Conservation (phyloP, 805 yeast species). For the Jamesozyma piceae region DNA sequence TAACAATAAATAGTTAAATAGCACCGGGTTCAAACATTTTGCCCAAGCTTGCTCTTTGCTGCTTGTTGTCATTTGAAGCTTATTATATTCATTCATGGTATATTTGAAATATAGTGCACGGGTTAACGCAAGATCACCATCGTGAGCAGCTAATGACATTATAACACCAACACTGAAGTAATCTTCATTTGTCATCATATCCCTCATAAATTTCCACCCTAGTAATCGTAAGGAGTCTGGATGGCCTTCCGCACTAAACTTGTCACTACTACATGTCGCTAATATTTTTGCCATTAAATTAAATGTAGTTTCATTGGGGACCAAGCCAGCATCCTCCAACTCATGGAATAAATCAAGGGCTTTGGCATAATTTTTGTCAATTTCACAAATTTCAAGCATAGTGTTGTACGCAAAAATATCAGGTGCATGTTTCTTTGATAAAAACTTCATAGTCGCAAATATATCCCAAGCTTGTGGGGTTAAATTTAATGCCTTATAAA, state of each 20-base stretch:
- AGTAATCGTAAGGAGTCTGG: conserved; percentile 19
- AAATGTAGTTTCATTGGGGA: conserved; percentile 16
- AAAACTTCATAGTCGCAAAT: conserved; percentile 80
- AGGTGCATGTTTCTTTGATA: conserved; percentile 58
- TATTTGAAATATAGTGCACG: conserved; percentile 55
- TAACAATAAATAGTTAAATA: conserved; percentile 39
- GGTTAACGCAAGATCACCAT: conserved; percentile 66
- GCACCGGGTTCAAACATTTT: conserved; percentile 29
- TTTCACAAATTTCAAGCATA: conserved; percentile 57
- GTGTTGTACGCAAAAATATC: conserved; percentile 58
- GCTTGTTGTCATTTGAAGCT: conserved; percentile 5
- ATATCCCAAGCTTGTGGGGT: conserved; percentile 51
- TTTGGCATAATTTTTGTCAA: conserved; percentile 54
- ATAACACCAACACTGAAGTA: conserved; percentile 40
- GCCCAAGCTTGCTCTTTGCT: conserved; percentile 13
- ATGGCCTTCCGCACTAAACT: conserved; percentile 24
- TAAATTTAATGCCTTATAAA: conserved; percentile 13
- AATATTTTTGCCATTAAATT: conserved; percentile 18
- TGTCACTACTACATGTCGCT: conserved; percentile 24
- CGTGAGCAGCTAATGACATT: conserved; percentile 66
- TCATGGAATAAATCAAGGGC: conserved; percentile 73
- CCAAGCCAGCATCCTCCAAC: conserved; percentile 34
- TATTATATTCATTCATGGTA: conserved; percentile 27
- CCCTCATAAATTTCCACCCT: conserved; percentile 75
- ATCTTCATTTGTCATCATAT: conserved; percentile 39